These are phyloP conservation scores for Pseudogymnoascus sp. DNA, from an alignment of 2,329 filamentous ascomycete genomes.

Conservation along the genomic window DNA sequence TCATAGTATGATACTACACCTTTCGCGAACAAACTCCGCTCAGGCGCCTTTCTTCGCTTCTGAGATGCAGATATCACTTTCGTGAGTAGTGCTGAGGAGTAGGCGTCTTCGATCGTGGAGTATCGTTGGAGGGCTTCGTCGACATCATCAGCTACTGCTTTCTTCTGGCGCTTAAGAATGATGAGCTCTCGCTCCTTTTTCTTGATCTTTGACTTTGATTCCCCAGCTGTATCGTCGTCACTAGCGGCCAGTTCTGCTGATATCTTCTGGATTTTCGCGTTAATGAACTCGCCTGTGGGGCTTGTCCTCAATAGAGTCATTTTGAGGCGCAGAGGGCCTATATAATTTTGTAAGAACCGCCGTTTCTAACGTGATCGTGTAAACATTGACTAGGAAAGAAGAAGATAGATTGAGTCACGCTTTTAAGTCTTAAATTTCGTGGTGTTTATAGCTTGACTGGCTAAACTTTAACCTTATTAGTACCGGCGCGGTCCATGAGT, in stretches of 20 bases:
- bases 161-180: conserved; percentile 12
- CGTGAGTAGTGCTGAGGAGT: conserved; percentile 11
- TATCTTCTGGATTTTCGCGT: conserved; percentile 10
- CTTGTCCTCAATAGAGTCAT: neutral
- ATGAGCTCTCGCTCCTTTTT: conserved; percentile 9
- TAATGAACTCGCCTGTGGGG: conserved; percentile 8
- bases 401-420: neutral
- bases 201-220: neutral
- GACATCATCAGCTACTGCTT: conserved; percentile 12
- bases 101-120: conserved; percentile 10
- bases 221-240: neutral
- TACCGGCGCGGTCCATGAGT: neutral
- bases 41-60: conserved; percentile 8
- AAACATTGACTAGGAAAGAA: neutral
- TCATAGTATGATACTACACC: conserved; percentile 10
- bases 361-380: neutral
- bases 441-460: neutral
- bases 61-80: conserved; percentile 11
- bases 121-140: conserved; percentile 10
- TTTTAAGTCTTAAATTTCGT: neutral
- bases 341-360: neutral
- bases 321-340: neutral
- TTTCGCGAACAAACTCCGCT: conserved; percentile 9
- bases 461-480: neutral
- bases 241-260: conserved; percentile 1